A percentile compares a stretch with the other conserved stretches of the same genome.
phyloP scores from a whole-genome alignment of 768 basidiomycete species.

The Boletus reticulatus region DNA sequence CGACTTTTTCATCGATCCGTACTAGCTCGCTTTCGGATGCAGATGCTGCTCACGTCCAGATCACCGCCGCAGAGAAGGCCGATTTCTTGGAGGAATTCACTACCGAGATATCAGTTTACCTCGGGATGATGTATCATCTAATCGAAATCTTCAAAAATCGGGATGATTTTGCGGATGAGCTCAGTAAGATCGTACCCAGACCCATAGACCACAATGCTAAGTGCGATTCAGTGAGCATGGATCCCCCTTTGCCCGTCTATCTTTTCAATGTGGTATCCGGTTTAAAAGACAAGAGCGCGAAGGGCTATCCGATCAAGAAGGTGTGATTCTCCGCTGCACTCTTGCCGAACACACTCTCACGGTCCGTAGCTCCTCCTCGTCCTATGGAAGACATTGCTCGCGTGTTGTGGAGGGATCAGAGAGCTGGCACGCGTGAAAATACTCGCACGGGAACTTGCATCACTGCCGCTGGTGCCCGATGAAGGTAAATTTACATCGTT shows the following conservation, averaged over 20 bases:
- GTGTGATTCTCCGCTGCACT: slow-evolving; percentile 36
- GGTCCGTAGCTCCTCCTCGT: slow-evolving; percentile 76
- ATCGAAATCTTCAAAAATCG: slow-evolving; percentile 92
- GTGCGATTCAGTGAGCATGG: slow-evolving; percentile 77
- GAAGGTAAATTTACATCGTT: slow-evolving; percentile 35
- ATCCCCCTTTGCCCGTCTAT: slow-evolving; percentile 91
- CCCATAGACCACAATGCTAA: slow-evolving; percentile 4
- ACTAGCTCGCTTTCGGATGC: slow-evolving; percentile 71
- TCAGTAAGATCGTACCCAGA: slow-evolving; percentile 60
- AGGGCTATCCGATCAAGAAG: slow-evolving; percentile 97
- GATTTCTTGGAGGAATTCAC: slow-evolving; percentile 88
- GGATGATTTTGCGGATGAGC: slow-evolving; percentile 93
- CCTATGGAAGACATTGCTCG: slow-evolving; percentile 90
- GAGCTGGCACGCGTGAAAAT: slow-evolving; percentile 83
- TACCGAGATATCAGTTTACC: slow-evolving; percentile 89
- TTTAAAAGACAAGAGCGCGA: slow-evolving; percentile 88
- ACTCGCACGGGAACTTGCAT: slow-evolving; percentile 81
- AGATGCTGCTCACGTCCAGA: slow-evolving; percentile 68
- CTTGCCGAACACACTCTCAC: slow-evolving; percentile 1
- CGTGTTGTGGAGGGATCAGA: slow-evolving; percentile 90
- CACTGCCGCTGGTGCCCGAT: slow-evolving; percentile 56
- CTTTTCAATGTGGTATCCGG: slow-evolving; percentile 89
- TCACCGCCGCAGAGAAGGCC: slow-evolving; percentile 65
- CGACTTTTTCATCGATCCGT: slow-evolving; percentile 2
- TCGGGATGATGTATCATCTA: slow-evolving; percentile 93